Base-by-base conservation (phyloP, 495 filamentous ascomycete genomes). In the Chaetomium tenue region DNA sequence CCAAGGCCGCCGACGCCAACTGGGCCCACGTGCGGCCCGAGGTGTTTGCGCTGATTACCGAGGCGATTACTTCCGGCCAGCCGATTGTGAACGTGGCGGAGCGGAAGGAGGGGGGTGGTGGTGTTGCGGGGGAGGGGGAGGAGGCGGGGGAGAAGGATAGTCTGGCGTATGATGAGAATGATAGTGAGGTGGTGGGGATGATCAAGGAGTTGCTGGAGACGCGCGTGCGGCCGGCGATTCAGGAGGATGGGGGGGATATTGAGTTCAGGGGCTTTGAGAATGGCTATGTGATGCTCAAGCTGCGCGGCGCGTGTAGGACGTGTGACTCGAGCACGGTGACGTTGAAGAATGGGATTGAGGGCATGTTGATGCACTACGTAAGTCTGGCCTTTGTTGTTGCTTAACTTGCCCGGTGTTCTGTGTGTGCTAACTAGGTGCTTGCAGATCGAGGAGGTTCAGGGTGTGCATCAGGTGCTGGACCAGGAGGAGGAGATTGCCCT, bases 201-300 rank as follows among this genome's bases (percentile, higher is more conserved):
- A 97, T 98, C 76, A 97, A 98, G 77, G 94, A 98, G 78, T 78
- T 98, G n/a, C 78, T 98, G 58, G 95, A 98, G 77, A 98, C 95
- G 23, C 79, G 94, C 57, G 96, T 98, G 70, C 81, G 94, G 47
- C 94, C 94, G 2, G 88, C 94, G 5, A 98, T 98, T 62, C 93
- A 97, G 76, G 93, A 98, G 72, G 94, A 98, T 66, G 94, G 94
- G 22, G 94, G 94, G 13, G 94, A 98, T 76, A 97, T 98, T 71
- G 94, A 98, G 77, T 90, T 92, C 70, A 81, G 89, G 4, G 93
- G 93, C 4, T 98, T 97, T 66, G 84, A 92, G 70, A 83, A 94
- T 66, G 94, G 94, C 0, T 83, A 88, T 58, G 94, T 98, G 16
- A 69, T 87, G 71, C 73, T 98, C 66, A 98, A 97, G 80, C 76